Conservation (phyloP, 2,329 filamentous ascomycete species). For the Claviceps sorghi region DNA sequence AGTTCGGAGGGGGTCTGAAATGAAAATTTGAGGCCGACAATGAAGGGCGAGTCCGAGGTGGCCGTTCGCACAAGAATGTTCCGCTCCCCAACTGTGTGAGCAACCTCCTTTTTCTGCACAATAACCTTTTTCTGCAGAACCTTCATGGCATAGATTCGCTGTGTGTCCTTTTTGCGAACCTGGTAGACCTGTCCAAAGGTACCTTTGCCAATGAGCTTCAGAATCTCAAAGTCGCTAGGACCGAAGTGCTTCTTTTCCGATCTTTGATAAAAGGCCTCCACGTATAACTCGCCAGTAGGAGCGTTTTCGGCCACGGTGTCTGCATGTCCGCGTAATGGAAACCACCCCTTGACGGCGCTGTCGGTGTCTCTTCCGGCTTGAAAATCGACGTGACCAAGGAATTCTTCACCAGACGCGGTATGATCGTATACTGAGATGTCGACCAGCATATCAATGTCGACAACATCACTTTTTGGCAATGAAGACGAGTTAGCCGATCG, state of each 20-base stretch:
- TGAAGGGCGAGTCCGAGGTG: slow-evolving; percentile 90
- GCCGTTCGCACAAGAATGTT: slow-evolving; percentile 96
- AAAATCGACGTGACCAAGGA: slow-evolving; percentile 80
- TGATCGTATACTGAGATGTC: slow-evolving; percentile 91
- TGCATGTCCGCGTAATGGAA: slow-evolving; percentile 58
- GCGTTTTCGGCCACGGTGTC: slow-evolving; percentile 58
- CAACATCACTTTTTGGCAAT: slow-evolving; percentile 60
- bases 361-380: slow-evolving; percentile 52
- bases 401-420: slow-evolving; percentile 65
- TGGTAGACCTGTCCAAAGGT: slow-evolving; percentile 98
- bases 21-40: slow-evolving; percentile 94
- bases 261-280: slow-evolving; percentile 74
- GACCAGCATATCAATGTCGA: slow-evolving; percentile 77
- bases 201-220: slow-evolving; percentile 93
- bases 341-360: slow-evolving; percentile 70
- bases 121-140: slow-evolving; percentile 99
- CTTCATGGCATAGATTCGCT: slow-evolving; percentile 97
- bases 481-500: slow-evolving; percentile 6
- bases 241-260: slow-evolving; percentile 85
- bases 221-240: slow-evolving; percentile 86
- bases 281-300: slow-evolving; percentile 74
- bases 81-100: slow-evolving; percentile 89
- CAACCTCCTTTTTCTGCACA: slow-evolving; percentile 98
- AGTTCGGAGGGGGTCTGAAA: slow-evolving; percentile 96
- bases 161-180: slow-evolving; percentile 91